Percentiles rank a stretch among this genome's conserved stretches.
Conservation (phyloP, 768 basidiomycete species). For the Cystobasidium onofrii region DNA sequence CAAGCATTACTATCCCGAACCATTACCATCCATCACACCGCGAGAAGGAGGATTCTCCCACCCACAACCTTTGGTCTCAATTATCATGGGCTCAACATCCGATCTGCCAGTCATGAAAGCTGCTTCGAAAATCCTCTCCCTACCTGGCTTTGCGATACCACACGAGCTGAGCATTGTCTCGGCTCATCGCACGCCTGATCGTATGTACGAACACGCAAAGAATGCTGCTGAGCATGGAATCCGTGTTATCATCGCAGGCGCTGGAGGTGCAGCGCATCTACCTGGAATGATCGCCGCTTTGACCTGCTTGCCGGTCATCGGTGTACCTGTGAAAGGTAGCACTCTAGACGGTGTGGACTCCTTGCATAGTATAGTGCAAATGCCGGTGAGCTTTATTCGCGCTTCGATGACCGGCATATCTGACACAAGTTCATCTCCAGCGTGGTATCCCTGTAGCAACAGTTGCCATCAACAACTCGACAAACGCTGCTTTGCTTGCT, state of each 20-base stretch:
- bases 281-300: constrained; percentile 97
- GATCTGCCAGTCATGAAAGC: constrained; percentile 90
- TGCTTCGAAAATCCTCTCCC: constrained; percentile 71
- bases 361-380: constrained; percentile 95
- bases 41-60: constrained; percentile 51
- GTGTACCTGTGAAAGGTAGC: constrained; percentile 94
- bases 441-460: constrained; percentile 95
- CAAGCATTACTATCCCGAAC: constrained; percentile 51
- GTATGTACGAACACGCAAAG: constrained; percentile 72
- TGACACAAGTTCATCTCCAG: constrained; percentile 47
- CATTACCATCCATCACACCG: constrained; percentile 45
- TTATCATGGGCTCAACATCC: constrained; percentile 98
- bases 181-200: constrained; percentile 85
- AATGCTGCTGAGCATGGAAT: constrained; percentile 54
- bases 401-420: background rate
- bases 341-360: constrained; percentile 91
- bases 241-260: constrained; percentile 78
- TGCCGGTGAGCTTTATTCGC: constrained; percentile 66
- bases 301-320: constrained; percentile 84
- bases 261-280: constrained; percentile 95
- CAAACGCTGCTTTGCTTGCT: constrained; percentile 84
- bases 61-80: constrained; percentile 67
- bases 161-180: constrained; percentile 94
- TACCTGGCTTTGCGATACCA: constrained; percentile 59
- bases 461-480: constrained; percentile 90